These are phyloP conservation scores for Nothophoma quercina DNA, from an alignment of 2,329 filamentous ascomycete species.

Conservation along the genomic window DNA sequence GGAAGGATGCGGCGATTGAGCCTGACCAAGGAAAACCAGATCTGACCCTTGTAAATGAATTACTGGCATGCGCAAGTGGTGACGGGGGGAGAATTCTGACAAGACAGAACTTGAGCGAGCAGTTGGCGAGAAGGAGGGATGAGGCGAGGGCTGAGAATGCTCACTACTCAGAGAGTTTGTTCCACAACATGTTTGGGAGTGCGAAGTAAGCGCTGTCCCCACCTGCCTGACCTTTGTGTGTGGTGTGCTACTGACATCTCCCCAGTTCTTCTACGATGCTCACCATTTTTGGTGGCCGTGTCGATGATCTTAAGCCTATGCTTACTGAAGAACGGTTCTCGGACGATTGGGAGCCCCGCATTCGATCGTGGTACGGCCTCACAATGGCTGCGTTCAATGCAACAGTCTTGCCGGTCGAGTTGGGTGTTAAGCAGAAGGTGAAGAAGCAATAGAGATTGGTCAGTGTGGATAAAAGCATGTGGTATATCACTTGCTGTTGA, in stretches of 20 bases:
- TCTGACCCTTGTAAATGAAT: conserved; percentile 44
- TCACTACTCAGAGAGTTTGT: conserved; percentile 45
- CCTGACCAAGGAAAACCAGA: conserved; percentile 51
- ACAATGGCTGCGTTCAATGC: conserved; percentile 54
- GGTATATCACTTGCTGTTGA: no score
- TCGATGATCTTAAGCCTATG: conserved; percentile 51
- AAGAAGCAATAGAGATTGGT: conserved; percentile 1
- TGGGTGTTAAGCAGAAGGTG: conserved; percentile 35
- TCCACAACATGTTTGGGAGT: conserved; percentile 53
- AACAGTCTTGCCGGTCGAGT: conserved; percentile 51
- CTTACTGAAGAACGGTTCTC: conserved; percentile 52
- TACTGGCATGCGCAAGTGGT: conserved; percentile 48
- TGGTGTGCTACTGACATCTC: not conserved
- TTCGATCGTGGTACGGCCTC: conserved; percentile 48
- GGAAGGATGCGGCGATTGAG: conserved; percentile 42
- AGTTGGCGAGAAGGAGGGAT: conserved; percentile 43
- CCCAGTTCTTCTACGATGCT: conserved; percentile 53
- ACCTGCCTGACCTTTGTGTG: no score
- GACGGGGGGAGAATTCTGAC: conserved; percentile 45
- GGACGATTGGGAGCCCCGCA: conserved; percentile 52
- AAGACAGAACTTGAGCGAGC: conserved; percentile 47
- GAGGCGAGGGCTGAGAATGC: conserved; percentile 48
- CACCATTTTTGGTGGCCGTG: conserved; percentile 50
- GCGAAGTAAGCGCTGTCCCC: conserved; percentile 49
- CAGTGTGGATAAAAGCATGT: no score